Base-by-base conservation (phyloP, 805 yeast genomes). In the Candida silvicultrix region DNA sequence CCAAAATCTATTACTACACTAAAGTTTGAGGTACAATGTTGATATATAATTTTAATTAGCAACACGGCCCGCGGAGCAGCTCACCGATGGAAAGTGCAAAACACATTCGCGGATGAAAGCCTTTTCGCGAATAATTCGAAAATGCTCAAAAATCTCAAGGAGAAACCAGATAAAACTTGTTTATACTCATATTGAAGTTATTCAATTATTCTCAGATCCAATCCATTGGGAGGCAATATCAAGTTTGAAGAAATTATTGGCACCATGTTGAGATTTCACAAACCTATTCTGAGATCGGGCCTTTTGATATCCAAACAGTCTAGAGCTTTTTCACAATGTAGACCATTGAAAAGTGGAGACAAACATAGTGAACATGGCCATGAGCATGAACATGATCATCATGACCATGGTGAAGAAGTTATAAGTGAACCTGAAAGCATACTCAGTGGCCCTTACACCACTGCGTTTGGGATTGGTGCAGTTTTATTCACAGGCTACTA, bases 361-460 rank as follows among this genome's bases (percentile, higher is more conserved):
- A 18, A 19, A 5, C 22, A 18, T 19, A 11, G 39, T 19, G 23
- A 36, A 5, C n/a, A 8, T 38, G 16, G 11, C 25, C 29, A 15
- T 31, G 29, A 9, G 11, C 39, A 15, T 15, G 28, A 21, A 11
- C 31, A n/a, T 12, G 35, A 15, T 22, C 44, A 16, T 42, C 45
- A 48, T 29, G 53, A 40, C 16, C 45, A 48, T 31, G 48, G 46
- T 28, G 40, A 46, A 19, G 51, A 52, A 15, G 48, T 47, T 8
- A 34, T 40, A 5, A 34, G 47, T 11, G 50, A 50, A 23, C 54
- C 50, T 35, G 54, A 52, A 41, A 42, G 45, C 28, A 41, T 52
- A 2, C 46, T 44, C 1, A 45, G 48, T 40, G 50, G 50, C 40
- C 54, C 56, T 28, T 52, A 31, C 48, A 42, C 10, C 50, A 11